Evolutionary conservation across 2,329 filamentous ascomycete species (phyloP).

Genomic region (Apiospora saccharicola): DNA sequence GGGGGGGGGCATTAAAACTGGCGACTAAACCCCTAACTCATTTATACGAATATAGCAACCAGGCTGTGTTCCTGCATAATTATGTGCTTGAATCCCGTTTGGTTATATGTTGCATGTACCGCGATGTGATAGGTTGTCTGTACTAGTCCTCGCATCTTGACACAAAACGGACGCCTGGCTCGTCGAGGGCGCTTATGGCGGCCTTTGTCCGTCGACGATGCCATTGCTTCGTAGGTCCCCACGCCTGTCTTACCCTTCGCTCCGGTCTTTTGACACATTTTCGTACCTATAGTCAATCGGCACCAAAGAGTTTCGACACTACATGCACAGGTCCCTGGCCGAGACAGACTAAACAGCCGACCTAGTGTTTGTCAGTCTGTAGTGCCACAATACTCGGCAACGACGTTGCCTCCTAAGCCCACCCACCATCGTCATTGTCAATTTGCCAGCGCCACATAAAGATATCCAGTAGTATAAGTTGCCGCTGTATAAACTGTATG

Average conservation of each 20-base stretch:
- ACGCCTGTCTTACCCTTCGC: neutral
- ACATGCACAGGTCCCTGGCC: neutral
- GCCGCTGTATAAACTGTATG: neutral
- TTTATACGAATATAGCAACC: neutral
- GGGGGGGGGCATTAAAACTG: too few relatives aligned
- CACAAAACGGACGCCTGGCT: neutral
- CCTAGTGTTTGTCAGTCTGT: neutral
- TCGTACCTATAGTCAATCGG: neutral
- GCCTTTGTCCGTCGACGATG: neutral
- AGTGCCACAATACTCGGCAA: neutral
- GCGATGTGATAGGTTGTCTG: neutral
- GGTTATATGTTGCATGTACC: neutral
- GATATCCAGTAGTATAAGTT: neutral
- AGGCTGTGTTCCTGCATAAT: neutral
- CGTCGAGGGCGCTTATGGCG: neutral
- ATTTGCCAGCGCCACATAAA: neutral
- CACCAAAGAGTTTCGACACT: neutral
- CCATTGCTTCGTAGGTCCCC: neutral
- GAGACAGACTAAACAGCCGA: neutral
- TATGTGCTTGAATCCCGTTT: neutral
- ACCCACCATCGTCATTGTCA: neutral
- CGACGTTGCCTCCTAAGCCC: neutral
- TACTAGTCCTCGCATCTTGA: neutral
- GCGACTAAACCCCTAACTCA: neutral
- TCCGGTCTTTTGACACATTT: neutral